Evolutionary conservation across 371 early-diverging fungal genomes (phyloP).

Genomic region (Batkoa obscura): DNA sequence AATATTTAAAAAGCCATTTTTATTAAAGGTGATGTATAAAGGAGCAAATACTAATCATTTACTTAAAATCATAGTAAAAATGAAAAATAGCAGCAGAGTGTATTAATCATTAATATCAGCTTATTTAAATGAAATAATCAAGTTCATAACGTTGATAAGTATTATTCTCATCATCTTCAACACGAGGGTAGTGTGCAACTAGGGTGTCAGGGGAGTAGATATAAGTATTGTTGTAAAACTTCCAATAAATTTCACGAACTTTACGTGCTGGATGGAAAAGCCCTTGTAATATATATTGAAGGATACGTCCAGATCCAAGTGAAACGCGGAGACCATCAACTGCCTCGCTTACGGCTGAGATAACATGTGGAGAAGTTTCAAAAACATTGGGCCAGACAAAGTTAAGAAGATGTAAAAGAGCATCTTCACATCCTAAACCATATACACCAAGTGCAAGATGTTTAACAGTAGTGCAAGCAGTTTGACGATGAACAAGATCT

Average conservation of each 20-base stretch:
- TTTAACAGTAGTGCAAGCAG: slow-evolving; percentile 85
- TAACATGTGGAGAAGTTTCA: slow-evolving; percentile 90
- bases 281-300: slow-evolving; percentile 84
- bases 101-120: neutral
- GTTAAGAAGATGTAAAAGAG: slow-evolving; percentile 83
- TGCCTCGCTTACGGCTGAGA: slow-evolving; percentile 90
- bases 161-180: slow-evolving; percentile 65
- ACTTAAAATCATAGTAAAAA: neutral
- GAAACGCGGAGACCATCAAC: slow-evolving; percentile 86
- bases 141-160: slow-evolving; percentile 56
- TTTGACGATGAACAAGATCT: slow-evolving; percentile 92
- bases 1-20: no score
- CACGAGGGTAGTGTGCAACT: slow-evolving; percentile 74
- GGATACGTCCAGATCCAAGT: slow-evolving; percentile 63
- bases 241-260: slow-evolving; percentile 94
- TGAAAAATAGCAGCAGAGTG: neutral
- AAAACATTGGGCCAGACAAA: slow-evolving; percentile 96
- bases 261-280: slow-evolving; percentile 94
- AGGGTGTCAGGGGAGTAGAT: slow-evolving; percentile 83
- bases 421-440: slow-evolving; percentile 85
- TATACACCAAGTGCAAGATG: slow-evolving; percentile 75
- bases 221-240: slow-evolving; percentile 87
- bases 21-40: no score
- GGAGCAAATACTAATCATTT: no score
- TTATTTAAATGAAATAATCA: slow-evolving; percentile 11